Conservation (phyloP, 805 yeast genomes). For the Yamadazyma endophytica region DNA sequence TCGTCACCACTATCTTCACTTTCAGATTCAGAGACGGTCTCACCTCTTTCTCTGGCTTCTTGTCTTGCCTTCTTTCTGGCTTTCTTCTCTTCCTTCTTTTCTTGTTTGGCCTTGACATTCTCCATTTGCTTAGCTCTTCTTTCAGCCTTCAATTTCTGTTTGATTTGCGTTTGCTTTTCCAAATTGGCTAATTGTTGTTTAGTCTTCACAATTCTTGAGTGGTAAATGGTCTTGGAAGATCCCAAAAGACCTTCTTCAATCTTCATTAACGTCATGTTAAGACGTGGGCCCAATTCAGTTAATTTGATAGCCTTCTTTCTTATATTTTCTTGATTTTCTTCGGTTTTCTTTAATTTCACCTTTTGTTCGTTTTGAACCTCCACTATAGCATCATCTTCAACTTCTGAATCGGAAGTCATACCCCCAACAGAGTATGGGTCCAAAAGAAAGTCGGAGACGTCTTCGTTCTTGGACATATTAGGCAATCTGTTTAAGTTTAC, state of each 20-base stretch:
- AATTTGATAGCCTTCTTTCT: constrained; percentile 82
- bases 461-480: constrained; percentile 59
- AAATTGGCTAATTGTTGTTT: constrained; percentile 54
- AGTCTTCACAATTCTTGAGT: constrained; percentile 63
- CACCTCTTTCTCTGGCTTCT: constrained; percentile 22
- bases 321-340: constrained; percentile 20
- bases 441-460: constrained; percentile 76
- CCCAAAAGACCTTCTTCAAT: constrained; percentile 88
- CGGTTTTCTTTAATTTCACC: constrained; percentile 15
- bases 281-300: constrained; percentile 90
- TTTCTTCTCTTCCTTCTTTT: constrained; percentile 67
- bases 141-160: constrained; percentile 58
- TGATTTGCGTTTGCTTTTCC: constrained; percentile 63
- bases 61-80: constrained; percentile 60
- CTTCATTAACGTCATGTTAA: constrained; percentile 70
- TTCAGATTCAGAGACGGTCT: constrained; percentile 19
- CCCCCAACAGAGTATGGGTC: constrained; percentile 81
- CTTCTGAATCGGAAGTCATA: constrained; percentile 87
- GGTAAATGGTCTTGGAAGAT: constrained; percentile 83
- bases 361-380: constrained; percentile 40
- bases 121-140: constrained; percentile 77
- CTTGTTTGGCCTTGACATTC: constrained; percentile 71
- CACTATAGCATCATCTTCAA: constrained; percentile 85
- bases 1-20: constrained; percentile 21
- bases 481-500: constrained; percentile 67